These are phyloP conservation scores for Pythium oligandrum DNA, from an alignment of 352 stramenopile species.

Conservation along the genomic window DNA sequence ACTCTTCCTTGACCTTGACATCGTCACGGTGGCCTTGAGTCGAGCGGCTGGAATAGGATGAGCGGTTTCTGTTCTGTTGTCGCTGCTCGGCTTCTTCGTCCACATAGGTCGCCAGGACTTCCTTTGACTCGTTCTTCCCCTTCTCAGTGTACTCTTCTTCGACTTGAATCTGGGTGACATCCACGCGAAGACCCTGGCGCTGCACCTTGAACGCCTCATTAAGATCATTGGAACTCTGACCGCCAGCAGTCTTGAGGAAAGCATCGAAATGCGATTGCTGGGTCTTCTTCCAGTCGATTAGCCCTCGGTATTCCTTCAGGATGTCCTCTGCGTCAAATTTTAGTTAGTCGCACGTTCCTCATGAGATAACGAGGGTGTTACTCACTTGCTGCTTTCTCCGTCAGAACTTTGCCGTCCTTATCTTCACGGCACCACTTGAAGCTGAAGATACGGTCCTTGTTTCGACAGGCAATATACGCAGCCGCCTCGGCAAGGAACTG, in stretches of 20 bases:
- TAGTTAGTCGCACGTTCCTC: not conserved
- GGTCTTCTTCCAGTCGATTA: conserved; percentile 63
- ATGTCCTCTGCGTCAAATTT: conserved; percentile 37
- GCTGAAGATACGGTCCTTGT: conserved; percentile 72
- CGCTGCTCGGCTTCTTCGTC: conserved; percentile 6
- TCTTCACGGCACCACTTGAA: conserved; percentile 71
- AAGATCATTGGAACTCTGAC: conserved; percentile 24
- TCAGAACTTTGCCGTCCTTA: conserved; percentile 46
- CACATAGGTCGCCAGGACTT: conserved; percentile 30
- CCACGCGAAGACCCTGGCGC: conserved; percentile 56
- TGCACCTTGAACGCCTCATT: conserved; percentile 53
- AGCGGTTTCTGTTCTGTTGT: too few species aligned
- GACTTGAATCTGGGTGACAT: conserved; percentile 47
- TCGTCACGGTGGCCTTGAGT: conserved; percentile 1
- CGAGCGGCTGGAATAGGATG: too few species aligned
- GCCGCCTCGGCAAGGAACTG: conserved; percentile 65
- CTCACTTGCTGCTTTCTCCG: conserved; percentile 66
- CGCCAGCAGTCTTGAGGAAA: conserved; percentile 27
- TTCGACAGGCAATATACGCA: conserved; percentile 68
- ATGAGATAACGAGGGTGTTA: conserved; percentile 4
- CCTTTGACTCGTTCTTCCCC: conserved; percentile 45
- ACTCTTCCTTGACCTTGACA: conserved; percentile 9
- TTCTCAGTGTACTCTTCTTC: conserved; percentile 68
- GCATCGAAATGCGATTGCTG: conserved; percentile 59
- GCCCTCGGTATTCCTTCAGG: conserved; percentile 49